phyloP scores from a whole-genome alignment of 2,329 filamentous ascomycete species.

The Teratosphaeria epicoccoides region DNA sequence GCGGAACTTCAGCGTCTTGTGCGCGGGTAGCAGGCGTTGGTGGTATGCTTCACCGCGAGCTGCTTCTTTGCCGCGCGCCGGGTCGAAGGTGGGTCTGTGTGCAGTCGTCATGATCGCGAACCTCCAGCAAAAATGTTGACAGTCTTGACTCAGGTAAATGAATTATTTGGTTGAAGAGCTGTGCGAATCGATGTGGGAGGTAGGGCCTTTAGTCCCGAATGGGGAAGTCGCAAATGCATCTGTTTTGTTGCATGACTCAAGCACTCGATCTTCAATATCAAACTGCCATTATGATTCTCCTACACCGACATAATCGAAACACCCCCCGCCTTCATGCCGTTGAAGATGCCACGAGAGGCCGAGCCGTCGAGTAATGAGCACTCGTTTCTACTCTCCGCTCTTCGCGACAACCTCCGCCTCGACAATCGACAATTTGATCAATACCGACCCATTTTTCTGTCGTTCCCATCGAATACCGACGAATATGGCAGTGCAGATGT shows the following conservation, averaged over 20 bases:
- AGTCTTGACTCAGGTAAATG: not conserved
- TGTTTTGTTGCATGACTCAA: not conserved
- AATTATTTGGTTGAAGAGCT: not conserved
- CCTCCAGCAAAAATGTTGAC: not conserved
- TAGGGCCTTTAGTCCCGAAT: not conserved
- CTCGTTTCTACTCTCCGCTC: conserved; percentile 71
- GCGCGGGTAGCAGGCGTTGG: conserved; percentile 84
- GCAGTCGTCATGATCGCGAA: conserved; percentile 40
- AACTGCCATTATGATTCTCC: not conserved
- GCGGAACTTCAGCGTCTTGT: conserved; percentile 83
- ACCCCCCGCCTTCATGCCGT: not conserved
- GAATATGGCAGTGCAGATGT: conserved; percentile 87
- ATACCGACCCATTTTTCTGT: conserved; percentile 65
- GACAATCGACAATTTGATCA: conserved; percentile 75
- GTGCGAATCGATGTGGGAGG: not conserved
- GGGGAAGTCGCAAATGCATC: not conserved
- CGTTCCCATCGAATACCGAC: conserved; percentile 55
- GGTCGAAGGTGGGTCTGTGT: conserved; percentile 89
- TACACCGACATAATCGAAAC: not conserved
- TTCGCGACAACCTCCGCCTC: conserved; percentile 68
- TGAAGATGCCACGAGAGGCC: conserved; percentile 77
- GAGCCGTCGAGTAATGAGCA: conserved; percentile 84
- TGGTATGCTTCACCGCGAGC: conserved; percentile 90
- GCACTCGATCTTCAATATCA: not conserved
- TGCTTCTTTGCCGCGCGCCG: conserved; percentile 88